These are phyloP conservation scores for Apodospora peruviana DNA, from an alignment of 495 filamentous ascomycete genomes.

Conservation along the genomic window DNA sequence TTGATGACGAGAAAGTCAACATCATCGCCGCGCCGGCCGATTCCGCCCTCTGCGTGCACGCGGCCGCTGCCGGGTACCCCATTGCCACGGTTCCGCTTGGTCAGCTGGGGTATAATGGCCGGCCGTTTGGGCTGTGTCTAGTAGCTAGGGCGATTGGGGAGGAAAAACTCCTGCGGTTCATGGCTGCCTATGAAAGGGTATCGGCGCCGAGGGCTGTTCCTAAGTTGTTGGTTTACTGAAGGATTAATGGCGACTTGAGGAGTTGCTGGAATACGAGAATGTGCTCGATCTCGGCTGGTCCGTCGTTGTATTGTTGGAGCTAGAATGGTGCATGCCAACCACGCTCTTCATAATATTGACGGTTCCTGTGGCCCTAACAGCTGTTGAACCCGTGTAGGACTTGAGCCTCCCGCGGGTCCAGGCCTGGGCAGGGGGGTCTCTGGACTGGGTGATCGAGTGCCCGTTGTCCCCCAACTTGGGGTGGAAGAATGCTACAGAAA, in stretches of 20 bases:
- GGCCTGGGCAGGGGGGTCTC: too few relatives aligned
- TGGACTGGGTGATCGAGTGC: too few relatives aligned
- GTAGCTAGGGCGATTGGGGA: slow-evolving; percentile 20
- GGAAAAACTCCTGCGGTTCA: slow-evolving; percentile 22
- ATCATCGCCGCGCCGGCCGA: slow-evolving; percentile 28
- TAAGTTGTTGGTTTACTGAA: not conserved
- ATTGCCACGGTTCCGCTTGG: slow-evolving; percentile 28
- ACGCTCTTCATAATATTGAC: too few relatives aligned
- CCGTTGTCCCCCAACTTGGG: too few relatives aligned
- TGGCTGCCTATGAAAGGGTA: slow-evolving; percentile 18
- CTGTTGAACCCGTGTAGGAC: too few relatives aligned
- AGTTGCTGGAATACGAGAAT: too few relatives aligned
- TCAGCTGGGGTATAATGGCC: slow-evolving; percentile 26
- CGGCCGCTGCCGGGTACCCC: slow-evolving; percentile 30
- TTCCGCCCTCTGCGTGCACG: slow-evolving; percentile 22
- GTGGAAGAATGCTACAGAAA: too few relatives aligned
- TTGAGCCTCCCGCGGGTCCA: too few relatives aligned
- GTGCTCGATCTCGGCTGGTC: too few relatives aligned
- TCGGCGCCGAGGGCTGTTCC: slow-evolving; percentile 18
- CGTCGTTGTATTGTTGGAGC: too few relatives aligned
- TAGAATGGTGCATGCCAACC: too few relatives aligned
- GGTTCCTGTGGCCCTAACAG: too few relatives aligned
- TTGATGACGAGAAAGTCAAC: slow-evolving; percentile 18
- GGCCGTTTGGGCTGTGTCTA: slow-evolving; percentile 29
- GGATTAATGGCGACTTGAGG: not conserved